Percentiles rank a stretch among this genome's conserved stretches.
These are phyloP conservation scores for Neurospora terricola DNA, from an alignment of 495 filamentous ascomycete genomes.

Conservation along the genomic window DNA sequence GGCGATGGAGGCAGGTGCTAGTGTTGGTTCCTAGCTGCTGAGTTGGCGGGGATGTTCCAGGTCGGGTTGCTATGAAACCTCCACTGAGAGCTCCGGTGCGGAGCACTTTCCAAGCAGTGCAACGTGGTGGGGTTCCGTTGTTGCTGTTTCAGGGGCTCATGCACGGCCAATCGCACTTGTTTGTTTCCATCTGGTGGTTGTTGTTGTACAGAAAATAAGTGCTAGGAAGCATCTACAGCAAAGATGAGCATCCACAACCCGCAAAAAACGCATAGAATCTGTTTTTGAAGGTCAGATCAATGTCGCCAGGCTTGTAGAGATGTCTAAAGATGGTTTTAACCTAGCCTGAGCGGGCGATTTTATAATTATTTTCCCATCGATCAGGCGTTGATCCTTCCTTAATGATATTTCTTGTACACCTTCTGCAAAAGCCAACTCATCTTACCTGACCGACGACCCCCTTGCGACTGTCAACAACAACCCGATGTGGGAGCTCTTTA, in stretches of 20 bases:
- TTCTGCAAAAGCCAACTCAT: not conserved
- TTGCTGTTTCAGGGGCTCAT: slow-evolving; percentile 5
- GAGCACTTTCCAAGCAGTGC: slow-evolving; percentile 1
- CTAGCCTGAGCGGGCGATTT: too few relatives aligned
- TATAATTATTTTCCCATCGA: too few relatives aligned
- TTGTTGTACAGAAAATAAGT: not conserved
- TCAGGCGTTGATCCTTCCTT: too few relatives aligned
- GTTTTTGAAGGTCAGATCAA: too few relatives aligned
- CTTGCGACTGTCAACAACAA: not conserved
- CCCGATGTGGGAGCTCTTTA: not conserved
- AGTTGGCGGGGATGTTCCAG: slow-evolving; percentile 4
- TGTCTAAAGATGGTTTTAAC: too few relatives aligned
- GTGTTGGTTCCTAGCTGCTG: not conserved
- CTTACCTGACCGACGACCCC: not conserved
- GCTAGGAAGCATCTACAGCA: too few relatives aligned
- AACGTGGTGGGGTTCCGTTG: slow-evolving; percentile 8
- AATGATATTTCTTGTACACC: not conserved
- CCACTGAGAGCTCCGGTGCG: not conserved
- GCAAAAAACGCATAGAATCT: too few relatives aligned
- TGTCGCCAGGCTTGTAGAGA: too few relatives aligned
- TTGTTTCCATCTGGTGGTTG: not conserved
- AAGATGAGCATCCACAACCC: not conserved
- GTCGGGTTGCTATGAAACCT: not conserved
- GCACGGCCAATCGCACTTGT: not conserved
- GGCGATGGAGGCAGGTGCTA: not conserved